Conservation (phyloP, 768 basidiomycete species). For the Coprinopsis marcescibilis region DNA sequence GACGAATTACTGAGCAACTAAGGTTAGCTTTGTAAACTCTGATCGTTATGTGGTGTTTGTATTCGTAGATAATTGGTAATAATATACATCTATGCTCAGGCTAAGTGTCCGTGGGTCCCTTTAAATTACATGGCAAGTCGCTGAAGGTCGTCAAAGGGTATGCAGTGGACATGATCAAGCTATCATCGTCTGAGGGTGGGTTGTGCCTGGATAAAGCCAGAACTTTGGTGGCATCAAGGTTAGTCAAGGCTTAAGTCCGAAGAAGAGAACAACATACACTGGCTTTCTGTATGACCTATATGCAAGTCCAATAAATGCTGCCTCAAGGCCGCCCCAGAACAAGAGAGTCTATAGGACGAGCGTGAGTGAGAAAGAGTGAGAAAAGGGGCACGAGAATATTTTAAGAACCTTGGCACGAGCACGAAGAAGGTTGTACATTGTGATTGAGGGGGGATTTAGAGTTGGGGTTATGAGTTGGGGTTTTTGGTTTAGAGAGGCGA, state of each 20-base stretch:
- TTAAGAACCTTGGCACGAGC: background rate
- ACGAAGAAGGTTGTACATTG: too few species aligned
- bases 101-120: background rate
- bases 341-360: constrained; percentile 26
- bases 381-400: background rate
- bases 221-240: background rate
- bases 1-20: constrained; percentile 45
- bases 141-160: background rate
- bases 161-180: background rate
- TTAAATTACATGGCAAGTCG: constrained; percentile 1
- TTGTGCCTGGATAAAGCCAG: background rate
- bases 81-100: background rate
- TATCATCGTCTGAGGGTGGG: background rate
- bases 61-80: background rate
- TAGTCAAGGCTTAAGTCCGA: background rate
- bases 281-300: constrained; percentile 24
- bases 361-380: background rate
- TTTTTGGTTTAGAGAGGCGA: too few species aligned
- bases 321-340: constrained; percentile 29
- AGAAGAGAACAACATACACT: constrained; percentile 1
- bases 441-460: too few species aligned
- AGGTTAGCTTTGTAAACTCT: background rate
- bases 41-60: background rate
- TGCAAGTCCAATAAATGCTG: constrained; percentile 23
- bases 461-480: too few species aligned